These are phyloP conservation scores for Tolypocladium tundrense DNA, from an alignment of 2,329 filamentous ascomycete genomes.

Conservation along the genomic window DNA sequence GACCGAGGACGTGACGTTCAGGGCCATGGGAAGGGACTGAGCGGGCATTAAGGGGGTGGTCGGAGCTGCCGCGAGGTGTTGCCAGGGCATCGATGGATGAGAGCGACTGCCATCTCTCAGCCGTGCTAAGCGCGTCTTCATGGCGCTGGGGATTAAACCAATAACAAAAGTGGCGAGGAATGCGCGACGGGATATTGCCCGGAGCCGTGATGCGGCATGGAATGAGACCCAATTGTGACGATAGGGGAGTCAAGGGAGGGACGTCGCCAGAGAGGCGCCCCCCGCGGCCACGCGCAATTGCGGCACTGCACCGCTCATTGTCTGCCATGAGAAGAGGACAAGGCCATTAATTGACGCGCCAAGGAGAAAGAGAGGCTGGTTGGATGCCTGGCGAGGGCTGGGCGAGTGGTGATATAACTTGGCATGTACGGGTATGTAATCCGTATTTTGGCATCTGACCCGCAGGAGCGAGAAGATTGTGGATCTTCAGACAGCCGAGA, in stretches of 20 bases:
- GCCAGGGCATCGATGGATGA: neutral
- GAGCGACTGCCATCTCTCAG: neutral
- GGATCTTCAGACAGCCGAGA: neutral
- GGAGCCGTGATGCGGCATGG: neutral
- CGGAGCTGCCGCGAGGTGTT: neutral
- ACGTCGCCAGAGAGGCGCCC: neutral
- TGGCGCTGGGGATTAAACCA: neutral
- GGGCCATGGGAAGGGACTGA: neutral
- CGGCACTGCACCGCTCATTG: neutral
- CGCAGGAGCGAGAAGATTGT: neutral
- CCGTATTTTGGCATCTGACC: neutral
- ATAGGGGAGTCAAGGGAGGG: neutral
- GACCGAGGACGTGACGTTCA: neutral
- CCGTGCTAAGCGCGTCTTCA: neutral
- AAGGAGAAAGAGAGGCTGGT: neutral
- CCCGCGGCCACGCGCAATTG: neutral
- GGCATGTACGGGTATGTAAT: neutral
- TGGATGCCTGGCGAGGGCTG: neutral
- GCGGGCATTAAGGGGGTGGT: neutral
- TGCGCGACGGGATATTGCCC: neutral
- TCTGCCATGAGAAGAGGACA: neutral
- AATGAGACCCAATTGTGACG: neutral
- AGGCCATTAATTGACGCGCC: neutral
- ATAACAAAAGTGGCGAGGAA: neutral
- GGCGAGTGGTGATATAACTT: neutral